These are phyloP conservation scores for Aspergillus conjunctus DNA, from an alignment of 495 filamentous ascomycete species.

Conservation along the genomic window DNA sequence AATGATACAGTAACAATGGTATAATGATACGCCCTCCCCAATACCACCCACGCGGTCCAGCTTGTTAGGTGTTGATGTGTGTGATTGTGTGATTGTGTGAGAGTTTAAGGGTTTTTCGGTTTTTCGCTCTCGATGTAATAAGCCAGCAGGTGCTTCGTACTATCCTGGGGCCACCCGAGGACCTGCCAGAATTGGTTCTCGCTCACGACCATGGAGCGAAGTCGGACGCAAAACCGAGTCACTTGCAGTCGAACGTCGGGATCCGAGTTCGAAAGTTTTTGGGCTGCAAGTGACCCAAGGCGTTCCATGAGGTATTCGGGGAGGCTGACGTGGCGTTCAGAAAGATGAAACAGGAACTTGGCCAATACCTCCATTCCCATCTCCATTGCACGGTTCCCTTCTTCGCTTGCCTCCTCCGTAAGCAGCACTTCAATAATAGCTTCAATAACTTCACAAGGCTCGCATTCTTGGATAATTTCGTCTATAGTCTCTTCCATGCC, in stretches of 20 bases:
- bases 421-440: constrained; percentile 51
- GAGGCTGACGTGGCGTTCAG: constrained; percentile 27
- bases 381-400: constrained; percentile 38
- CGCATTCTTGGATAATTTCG: constrained; percentile 52
- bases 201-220: constrained; percentile 65
- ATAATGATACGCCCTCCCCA: neutral
- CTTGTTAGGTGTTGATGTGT: constrained; percentile 45
- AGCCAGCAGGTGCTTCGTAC: constrained; percentile 74
- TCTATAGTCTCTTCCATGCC: constrained; percentile 61
- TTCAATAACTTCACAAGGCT: constrained; percentile 50
- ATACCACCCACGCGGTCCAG: constrained; percentile 51
- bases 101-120: constrained; percentile 50
- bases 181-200: constrained; percentile 66
- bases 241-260: constrained; percentile 78
- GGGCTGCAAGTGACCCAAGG: constrained; percentile 57
- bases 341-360: constrained; percentile 35
- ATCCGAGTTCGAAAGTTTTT: constrained; percentile 69
- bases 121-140: constrained; percentile 64
- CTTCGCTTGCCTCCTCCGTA: constrained; percentile 29
- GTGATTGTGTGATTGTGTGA: too few species aligned
- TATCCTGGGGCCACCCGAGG: constrained; percentile 62
- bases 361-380: constrained; percentile 65
- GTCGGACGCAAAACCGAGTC: constrained; percentile 71
- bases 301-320: constrained; percentile 30
- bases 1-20: neutral